Base-by-base conservation (phyloP, 1,284 basidiomycete species). In the Trametes polyzona region DNA sequence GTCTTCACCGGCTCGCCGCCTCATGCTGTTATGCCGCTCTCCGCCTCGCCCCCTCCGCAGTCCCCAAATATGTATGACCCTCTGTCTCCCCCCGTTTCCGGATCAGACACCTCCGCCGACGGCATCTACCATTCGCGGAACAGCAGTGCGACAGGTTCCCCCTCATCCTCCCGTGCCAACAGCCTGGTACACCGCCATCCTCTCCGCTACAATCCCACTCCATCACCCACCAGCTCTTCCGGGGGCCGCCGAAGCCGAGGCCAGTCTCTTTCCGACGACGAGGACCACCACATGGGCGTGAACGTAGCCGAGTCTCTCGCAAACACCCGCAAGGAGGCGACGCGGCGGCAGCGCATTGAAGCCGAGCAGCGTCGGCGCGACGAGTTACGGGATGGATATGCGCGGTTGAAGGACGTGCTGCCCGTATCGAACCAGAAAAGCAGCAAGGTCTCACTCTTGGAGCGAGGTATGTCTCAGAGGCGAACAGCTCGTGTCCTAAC, bases 401-500 rank as follows among this genome's bases (percentile, higher is more conserved):
- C 89, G 33, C 86, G 89, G 68, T 78, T 95, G 69, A 93, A 93
- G 74, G 91, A 92, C 59, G 89, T 89, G 24, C 78, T 95, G 5
- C 93, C 93, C 2, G 80, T 87, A 43, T 90, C 90, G 14, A 93
- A 91, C 73, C 92, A 94, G 78, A 92, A 93, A 75, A 87, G 87
- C 69, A 92, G 89, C 77, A 95, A 95, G 72, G 88, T 92, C n/a
- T 90, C 86, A 27, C 74, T 95, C 51, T 78, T 95, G 55, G 93
- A 95, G 74, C 81, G 93, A 79, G 91, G 92, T 93, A 67, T 59
- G 82, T 73, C 39, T 51, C 33, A 37, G 27, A 54, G 55, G 17
- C 62, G 19, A 33, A 24, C 23, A 35, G 5, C 37, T 9, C 23
- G 41, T 36, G 23, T 26, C n/a, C n/a, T n/a, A n/a, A 24, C 55